Evolutionary conservation across 495 filamentous ascomycete genomes (phyloP).

Genomic region (Neurospora sp.): DNA sequence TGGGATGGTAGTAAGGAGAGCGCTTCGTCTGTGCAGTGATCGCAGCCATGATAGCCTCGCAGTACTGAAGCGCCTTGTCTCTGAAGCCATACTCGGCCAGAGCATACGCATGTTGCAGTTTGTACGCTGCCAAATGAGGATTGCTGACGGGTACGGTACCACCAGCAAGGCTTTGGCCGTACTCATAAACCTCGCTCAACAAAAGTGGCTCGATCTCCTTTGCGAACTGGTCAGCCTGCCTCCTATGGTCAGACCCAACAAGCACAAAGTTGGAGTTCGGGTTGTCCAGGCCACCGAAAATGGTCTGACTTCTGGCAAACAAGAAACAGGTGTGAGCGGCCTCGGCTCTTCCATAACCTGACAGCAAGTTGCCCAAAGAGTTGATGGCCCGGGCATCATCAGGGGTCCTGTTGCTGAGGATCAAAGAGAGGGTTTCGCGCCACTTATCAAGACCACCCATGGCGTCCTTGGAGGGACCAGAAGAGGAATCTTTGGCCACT

Average conservation of each 20-base stretch:
- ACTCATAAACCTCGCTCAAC: conserved; percentile 90
- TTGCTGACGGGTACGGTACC: conserved; percentile 44
- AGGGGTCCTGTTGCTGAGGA: conserved; percentile 75
- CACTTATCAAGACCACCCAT: conserved; percentile 83
- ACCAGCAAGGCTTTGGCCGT: conserved; percentile 56
- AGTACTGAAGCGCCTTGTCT: conserved; percentile 81
- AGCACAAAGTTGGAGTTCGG: conserved; percentile 67
- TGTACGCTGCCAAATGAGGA: conserved; percentile 82
- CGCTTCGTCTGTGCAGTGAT: conserved; percentile 74
- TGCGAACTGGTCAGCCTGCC: conserved; percentile 52
- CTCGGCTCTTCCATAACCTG: conserved; percentile 76
- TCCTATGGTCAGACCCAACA: conserved; percentile 70
- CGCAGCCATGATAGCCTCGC: conserved; percentile 69
- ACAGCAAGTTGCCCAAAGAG: conserved; percentile 74
- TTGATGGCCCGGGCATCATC: conserved; percentile 68
- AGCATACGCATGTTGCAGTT: conserved; percentile 72
- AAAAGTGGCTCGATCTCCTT: conserved; percentile 75
- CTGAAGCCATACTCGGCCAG: conserved; percentile 76
- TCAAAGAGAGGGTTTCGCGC: conserved; percentile 78
- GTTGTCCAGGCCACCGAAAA: conserved; percentile 81
- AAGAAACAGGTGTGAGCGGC: conserved; percentile 82
- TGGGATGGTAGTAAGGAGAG: conserved; percentile 72
- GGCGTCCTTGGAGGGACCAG: conserved; percentile 57
- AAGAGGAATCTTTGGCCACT: conserved; percentile 56
- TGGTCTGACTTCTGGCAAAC: conserved; percentile 44